Evolutionary conservation across 129 eudicot species (phyloP).

Genomic region (Gnaphalium uliginosum): DNA sequence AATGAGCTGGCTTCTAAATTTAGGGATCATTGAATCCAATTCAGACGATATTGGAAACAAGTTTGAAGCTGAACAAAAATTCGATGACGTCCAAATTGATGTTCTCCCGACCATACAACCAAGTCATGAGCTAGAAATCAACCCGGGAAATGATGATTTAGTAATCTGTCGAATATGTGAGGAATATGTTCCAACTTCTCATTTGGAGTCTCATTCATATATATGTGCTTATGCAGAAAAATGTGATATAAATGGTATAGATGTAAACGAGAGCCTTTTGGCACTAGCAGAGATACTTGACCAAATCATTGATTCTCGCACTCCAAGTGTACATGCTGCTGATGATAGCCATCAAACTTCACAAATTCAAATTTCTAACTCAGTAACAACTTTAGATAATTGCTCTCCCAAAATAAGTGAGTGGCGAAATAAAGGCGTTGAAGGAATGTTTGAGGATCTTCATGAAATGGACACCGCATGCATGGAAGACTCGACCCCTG

Average conservation of each 20-base stretch:
- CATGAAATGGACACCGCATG: conserved; percentile 97
- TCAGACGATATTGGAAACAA: conserved; percentile 24
- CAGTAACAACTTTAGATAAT: conserved; percentile 34
- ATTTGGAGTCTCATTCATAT: conserved; percentile 80
- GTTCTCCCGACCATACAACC: conserved; percentile 25
- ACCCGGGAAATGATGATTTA: conserved; percentile 39
- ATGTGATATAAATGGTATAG: conserved; percentile 57
- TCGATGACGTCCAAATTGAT: conserved; percentile 27
- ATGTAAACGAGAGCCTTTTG: conserved; percentile 63
- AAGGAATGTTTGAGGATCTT: conserved; percentile 91
- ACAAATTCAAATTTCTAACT: conserved; percentile 35
- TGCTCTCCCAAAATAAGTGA: conserved; percentile 73
- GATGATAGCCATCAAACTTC: conserved; percentile 56
- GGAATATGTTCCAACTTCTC: conserved; percentile 69
- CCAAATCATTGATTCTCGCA: conserved; percentile 61
- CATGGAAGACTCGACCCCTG: conserved; percentile 64
- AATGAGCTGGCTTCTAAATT: conserved; percentile 55
- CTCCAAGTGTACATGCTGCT: conserved; percentile 40
- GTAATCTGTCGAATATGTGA: conserved; percentile 94
- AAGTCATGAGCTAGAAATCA: conserved; percentile 38
- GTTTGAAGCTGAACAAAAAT: conserved; percentile 30
- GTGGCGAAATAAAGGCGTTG: conserved; percentile 76
- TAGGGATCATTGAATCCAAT: conserved; percentile 47
- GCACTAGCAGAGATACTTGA: conserved; percentile 79
- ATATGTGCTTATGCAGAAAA: conserved; percentile 92